Conservation (phyloP, 257 asterid species). For the Solanum clarkiae region DNA sequence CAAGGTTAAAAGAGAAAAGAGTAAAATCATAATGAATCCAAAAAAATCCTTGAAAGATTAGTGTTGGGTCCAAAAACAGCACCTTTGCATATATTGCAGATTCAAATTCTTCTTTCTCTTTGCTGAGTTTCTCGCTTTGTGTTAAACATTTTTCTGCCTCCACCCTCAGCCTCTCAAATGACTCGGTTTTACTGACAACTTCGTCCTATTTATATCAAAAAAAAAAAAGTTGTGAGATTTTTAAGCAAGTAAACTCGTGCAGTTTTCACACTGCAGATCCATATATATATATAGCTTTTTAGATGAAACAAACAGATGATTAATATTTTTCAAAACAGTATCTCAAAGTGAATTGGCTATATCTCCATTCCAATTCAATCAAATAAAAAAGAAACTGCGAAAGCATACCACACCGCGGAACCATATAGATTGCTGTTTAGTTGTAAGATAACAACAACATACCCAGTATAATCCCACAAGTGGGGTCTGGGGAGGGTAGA, state of each 20-base stretch:
- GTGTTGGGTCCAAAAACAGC: background rate
- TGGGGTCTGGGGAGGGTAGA: too few species aligned
- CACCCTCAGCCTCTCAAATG: conserved; percentile 43
- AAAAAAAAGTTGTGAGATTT: too few species aligned
- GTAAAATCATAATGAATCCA: background rate
- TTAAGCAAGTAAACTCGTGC: background rate
- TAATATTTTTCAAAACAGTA: background rate
- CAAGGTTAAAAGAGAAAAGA: background rate
- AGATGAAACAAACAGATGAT: background rate
- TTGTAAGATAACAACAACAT: background rate
- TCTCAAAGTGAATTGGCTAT: background rate
- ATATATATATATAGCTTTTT: background rate
- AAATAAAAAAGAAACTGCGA: background rate
- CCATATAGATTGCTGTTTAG: background rate
- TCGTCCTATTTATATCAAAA: conserved; percentile 49
- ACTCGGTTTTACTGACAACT: conserved; percentile 59
- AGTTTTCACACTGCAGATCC: background rate
- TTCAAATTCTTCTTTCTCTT: conserved; percentile 67
- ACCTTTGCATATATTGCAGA: conserved; percentile 73
- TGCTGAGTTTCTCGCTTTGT: conserved; percentile 64
- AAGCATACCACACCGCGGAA: background rate
- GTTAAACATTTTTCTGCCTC: conserved; percentile 81
- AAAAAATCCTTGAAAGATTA: background rate
- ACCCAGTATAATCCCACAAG: too few species aligned
- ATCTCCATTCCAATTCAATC: background rate